Evolutionary conservation across 192 early-diverging fungal species (phyloP), one percentile per base, ranked within the genome.

Genomic region (Mortierella claussenii): DNA sequence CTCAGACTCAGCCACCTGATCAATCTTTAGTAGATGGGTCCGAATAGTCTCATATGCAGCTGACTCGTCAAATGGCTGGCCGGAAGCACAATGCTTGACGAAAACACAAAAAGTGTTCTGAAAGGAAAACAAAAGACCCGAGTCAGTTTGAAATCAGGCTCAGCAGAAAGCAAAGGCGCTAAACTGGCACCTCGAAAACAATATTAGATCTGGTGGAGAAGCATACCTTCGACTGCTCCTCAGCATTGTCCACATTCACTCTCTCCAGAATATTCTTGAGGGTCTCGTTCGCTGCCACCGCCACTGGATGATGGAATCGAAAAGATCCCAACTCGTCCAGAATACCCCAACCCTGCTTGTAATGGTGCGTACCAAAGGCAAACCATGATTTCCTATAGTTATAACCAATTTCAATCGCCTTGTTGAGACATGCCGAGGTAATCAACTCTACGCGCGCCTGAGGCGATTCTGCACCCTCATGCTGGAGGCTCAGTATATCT

Each of bases 361-460:
- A 90, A 50, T 80, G 79, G 63, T 86, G 85, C 15, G 80, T 74
- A 24, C 83, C 90, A 60, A 83, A 87, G 4, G 80, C 57, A 40
- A 88, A 88, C 92, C 92, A 92, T 8, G 85, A 81, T 69, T 90
- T 90, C 4, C 60, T 44, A 63, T 68, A 69, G 18, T 55, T 57
- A 7, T 76, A 54, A 17, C 79, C 69, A 17, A 70, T 43, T 26
- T 66, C 64, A 17, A 84, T 82, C 0, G 86, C 84, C 28, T 64
- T 67, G 10, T 50, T 45, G 17, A 90, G 73, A 48, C 80, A 87
- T 23, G 42, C 40, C 11, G 65, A 33, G 0, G 68, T 79, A 20
- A 79, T 65, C 0, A 49, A 23, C 30, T 69, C 76, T 31, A 79
- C 48, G 45, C 66, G 50, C 30, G 66, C 60, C 28, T 68, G 65